Evolutionary conservation across 352 stramenopile species (phyloP), one percentile per base, ranked within the genome.

Genomic region (Pythium sukuiense): DNA sequence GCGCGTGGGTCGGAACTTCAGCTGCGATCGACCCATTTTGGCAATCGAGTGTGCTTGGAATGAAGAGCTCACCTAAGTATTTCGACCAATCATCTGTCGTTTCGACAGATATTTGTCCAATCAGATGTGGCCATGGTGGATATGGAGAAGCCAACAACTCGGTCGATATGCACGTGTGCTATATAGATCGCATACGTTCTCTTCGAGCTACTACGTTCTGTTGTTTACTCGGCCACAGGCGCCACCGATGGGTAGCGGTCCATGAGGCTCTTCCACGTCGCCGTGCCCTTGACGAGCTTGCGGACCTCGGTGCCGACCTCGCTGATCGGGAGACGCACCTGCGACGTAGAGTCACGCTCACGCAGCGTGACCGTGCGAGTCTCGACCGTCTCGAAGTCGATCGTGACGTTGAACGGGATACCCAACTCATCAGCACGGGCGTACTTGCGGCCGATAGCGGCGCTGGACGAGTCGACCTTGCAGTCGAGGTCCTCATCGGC

Each of bases 401-500:
- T 97, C 30, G 98, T 99, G 46, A 99, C 89, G 46, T 85, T 96
- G 79, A 99, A 99, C 46, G 97, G 97, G 48, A 99, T 93, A 75
- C 98, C 98, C 49, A 99, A 77, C 85, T 99, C 98, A 80, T 99
- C 97, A 4, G 91, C 79, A 64, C 97, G 96, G 29, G 97, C 93
- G 84, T 99, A 99, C 74, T 92, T 94, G 70, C 96, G 89, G 74
- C 97, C 97, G 61, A 99, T 96, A 16, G 97, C 92, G 29, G 97
- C 95, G 61, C 93, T 97, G 55, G 92, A 98, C 57, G 97, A 95
- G 79, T 99, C 97, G 37, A 98, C 89, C 76, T 97, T 98, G 72
- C 87, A 97, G 63, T 96, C 81, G 50, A 95, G 56, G 53, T 84
- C 77, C 59, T 86, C 73, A 37, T 82, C 66, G 39, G 79, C 76